Conservation (phyloP, 805 yeast species). For the Saccharomycopsis selenospora region DNA sequence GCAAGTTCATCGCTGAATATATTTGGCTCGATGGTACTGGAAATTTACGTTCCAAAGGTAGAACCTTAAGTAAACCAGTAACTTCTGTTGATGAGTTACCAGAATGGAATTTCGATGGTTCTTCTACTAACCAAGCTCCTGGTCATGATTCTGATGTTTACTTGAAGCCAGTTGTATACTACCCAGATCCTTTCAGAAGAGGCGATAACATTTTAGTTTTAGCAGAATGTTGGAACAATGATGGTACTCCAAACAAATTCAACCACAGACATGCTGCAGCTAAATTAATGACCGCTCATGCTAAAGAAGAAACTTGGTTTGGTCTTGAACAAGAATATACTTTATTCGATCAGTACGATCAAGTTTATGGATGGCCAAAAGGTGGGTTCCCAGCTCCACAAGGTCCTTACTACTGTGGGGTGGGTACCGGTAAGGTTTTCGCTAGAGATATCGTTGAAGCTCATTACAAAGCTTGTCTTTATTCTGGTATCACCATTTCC, state of each 20-base stretch:
- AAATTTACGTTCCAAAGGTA: slow-evolving; percentile 87
- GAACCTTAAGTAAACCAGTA: slow-evolving; percentile 67
- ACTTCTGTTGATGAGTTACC: slow-evolving; percentile 79
- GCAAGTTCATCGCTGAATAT: slow-evolving; percentile 88
- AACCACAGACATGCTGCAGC: slow-evolving; percentile 98
- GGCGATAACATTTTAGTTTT: slow-evolving; percentile 95
- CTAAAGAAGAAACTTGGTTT: slow-evolving; percentile 83
- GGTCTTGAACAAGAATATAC: slow-evolving; percentile 99
- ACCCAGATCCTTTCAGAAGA: slow-evolving; percentile 95
- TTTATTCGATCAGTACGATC: slow-evolving; percentile 81
- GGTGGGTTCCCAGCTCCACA: slow-evolving; percentile 99
- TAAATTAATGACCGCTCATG: slow-evolving; percentile 90
- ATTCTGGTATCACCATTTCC: slow-evolving; percentile 82
- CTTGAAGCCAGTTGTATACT: slow-evolving; percentile 90
- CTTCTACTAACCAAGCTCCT: slow-evolving; percentile 97
- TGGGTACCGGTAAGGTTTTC: slow-evolving; percentile 95
- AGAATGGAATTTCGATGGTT: slow-evolving; percentile 99
- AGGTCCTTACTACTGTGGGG: slow-evolving; percentile 99
- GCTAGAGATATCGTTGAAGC: slow-evolving; percentile 99
- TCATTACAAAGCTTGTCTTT: slow-evolving; percentile 95
- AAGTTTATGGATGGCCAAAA: slow-evolving; percentile 97
- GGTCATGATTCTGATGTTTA: slow-evolving; percentile 95
- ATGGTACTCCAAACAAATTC: slow-evolving; percentile 97
- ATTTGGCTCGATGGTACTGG: slow-evolving; percentile 96
- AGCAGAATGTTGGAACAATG: slow-evolving; percentile 96